Evolutionary conservation across 1,284 basidiomycete species (phyloP), one percentile per base, ranked within the genome.

Genomic region (Athelia psychrophila): DNA sequence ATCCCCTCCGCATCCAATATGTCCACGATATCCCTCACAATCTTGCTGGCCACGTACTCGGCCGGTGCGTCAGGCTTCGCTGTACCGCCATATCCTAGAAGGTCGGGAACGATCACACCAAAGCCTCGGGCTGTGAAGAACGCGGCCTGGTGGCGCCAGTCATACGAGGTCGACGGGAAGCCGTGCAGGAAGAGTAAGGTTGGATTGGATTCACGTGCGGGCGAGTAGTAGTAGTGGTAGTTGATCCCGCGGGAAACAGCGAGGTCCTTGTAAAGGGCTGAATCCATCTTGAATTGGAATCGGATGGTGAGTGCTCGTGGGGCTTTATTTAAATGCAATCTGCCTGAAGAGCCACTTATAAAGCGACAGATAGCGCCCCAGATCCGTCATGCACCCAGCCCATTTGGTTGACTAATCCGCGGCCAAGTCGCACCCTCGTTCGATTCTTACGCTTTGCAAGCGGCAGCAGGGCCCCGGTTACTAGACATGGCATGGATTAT

Each of bases 131-230:
- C 51, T 25, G 61, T 49, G 62, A 76, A 74, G 54, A 64, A 67
- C 5, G 62, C 50, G 30, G 79, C 69, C 56, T 79, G 77, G 47
- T 71, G 60, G 20, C 64, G 61, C 79, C 80, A 81, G 50, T 74
- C 70, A 50, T 63, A 65, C 0, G 77, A 71, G 12, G 67, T 68
- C 8, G 68, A 68, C 1, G 78, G 78, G 55, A 79, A 80, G 25
- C 77, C 78, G 54, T 79, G 78, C 12, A 78, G 50, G 48, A 80
- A 69, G 30, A 80, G 57, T 9, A 80, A 59, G 0, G 69, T 69
- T 0, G 70, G 75, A 49, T 72, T 69, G 8, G 55, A 56, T 2
- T 55, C 38, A 2, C 45, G 33, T 3, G 64, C 48, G 1, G 67
- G 56, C 3, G 62, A 56, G 57, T 57, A 60, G 56, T 66, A 73